Base-by-base conservation (phyloP, 2,329 filamentous ascomycete species). In the Neofusicoccum cordaticola region DNA sequence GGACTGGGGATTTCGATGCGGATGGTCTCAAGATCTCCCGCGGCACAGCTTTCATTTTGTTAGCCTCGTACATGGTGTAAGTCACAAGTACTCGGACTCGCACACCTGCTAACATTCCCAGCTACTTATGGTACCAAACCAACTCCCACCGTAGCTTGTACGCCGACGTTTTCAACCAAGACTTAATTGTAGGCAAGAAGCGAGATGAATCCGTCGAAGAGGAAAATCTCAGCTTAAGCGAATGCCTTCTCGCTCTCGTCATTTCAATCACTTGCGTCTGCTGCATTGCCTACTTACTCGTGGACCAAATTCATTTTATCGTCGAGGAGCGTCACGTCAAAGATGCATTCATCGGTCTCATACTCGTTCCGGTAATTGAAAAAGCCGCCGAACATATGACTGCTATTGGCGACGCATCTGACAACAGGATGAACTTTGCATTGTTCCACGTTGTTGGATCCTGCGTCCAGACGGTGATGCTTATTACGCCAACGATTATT, bases 371-470 rank as follows among this genome's bases (percentile, higher is more conserved):
- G 3, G 83, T 96, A 0, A 91, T 95, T 7, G 92, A 96, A 74
- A 96, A 96, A 77, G 88, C 90, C 2, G 91, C 92, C 13, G 92
- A 96, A 77, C 92, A 96, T 77, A 80, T 96, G 50, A 93, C 90
- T 1, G 90, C 91, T 44, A 83, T 96, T 65, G 90, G 95, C 70
- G 92, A 96, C 81, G 92, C 92, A 19, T 94, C 88, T 83, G 90
- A 92, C 70, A 87, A 91, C 73, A 87, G 90, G 69, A 92, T 93
- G 83, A 95, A 95, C 79, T 89, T 93, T 76, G 91, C 92, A 0
- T 83, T 95, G 35, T 90, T 90, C 50, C 92, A 97, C 75, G 91
- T 95, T 61, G 86, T 97, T 48, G 92, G 92, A 51, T 89, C 92
- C 2, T 94, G 91, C 0, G 90, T 97, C 66, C 93, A 97, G 78